A percentile compares a stretch with the other conserved stretches of the same genome.
phyloP scores from a whole-genome alignment of 768 basidiomycete genomes.

The Boletus bicolor region DNA sequence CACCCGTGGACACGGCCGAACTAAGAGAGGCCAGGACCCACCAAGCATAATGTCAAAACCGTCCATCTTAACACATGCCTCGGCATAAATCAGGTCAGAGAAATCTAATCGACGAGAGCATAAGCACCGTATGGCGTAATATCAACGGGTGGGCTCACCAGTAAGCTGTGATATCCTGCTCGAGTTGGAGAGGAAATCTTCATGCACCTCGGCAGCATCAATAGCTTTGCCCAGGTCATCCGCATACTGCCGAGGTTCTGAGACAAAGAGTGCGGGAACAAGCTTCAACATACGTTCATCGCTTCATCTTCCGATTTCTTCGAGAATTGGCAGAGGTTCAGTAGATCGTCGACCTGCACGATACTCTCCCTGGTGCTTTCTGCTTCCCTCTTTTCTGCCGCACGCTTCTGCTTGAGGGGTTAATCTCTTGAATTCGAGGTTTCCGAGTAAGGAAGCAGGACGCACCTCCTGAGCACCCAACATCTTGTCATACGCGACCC shows the following conservation, averaged over 20 bases:
- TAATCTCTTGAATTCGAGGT: background rate
- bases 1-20: background rate
- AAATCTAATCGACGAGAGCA: conserved; percentile 54
- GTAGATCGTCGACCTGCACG: conserved; percentile 92
- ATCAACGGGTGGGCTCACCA: conserved; percentile 42
- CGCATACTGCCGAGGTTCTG: conserved; percentile 58
- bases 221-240: conserved; percentile 88
- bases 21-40: conserved; percentile 33
- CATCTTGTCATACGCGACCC: conserved; percentile 92
- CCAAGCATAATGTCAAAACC: conserved; percentile 95
- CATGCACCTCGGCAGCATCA: conserved; percentile 74
- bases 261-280: background rate
- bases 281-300: conserved; percentile 51
- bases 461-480: conserved; percentile 87
- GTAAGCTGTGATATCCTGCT: conserved; percentile 93
- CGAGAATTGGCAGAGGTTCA: conserved; percentile 91
- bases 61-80: conserved; percentile 96
- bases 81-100: conserved; percentile 97
- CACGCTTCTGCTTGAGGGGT: conserved; percentile 62
- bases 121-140: background rate
- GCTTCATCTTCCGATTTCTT: conserved; percentile 85
- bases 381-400: conserved; percentile 83
- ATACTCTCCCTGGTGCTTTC: conserved; percentile 62
- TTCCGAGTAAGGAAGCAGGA: background rate
- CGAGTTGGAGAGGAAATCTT: conserved; percentile 93